Evolutionary conservation across 2,329 filamentous ascomycete species (phyloP), one percentile per base, ranked within the genome.

Genomic region (Curvularia eragrostidis): DNA sequence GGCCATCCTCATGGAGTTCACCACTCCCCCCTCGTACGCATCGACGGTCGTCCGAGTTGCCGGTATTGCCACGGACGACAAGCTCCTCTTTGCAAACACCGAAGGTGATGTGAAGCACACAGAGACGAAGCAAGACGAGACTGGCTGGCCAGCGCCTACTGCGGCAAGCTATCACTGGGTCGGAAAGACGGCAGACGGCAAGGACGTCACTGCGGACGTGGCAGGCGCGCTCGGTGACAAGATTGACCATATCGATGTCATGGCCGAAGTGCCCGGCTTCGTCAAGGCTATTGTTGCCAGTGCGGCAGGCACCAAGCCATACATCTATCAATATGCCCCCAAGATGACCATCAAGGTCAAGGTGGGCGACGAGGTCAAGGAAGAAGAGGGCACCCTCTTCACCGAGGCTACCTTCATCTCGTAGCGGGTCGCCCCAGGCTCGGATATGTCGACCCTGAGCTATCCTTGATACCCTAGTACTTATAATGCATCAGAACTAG

Each of bases 321-420:
- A 97, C 78, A 98, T 99, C 70, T 99, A 97, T 80, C 95, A 97
- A 90, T 98, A 89, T 78, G 84, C 83, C 18, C 89, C 91, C 56
- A 86, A 86, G 70, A 83, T 91, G 56, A 86, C 85, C 15, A 80
- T 99, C 67, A 94, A 95, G 83, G 72, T 99, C 68, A 95, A 93
- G 79, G 84, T 94, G 63, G 93, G 91, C 48, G 93, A 93, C 57
- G 84, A 91, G 69, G 90, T 93, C 70, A 85, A 88, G 61, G 82
- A 84, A 18, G 94, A 98, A 77, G 82, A 93, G 72, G 95, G 95
- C 47, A 82, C 80, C 46, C 79, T 96, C 53, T 96, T 96, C 79
- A 87, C 86, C 56, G 95, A 99, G 81, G 93, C 95, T 2, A 97
- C 93, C n/a, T 99, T 98, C 81, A 96, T 99, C 79, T 93, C 90